Conservation (phyloP, 352 stramenopile species). For the Phytophthora tubulina region DNA sequence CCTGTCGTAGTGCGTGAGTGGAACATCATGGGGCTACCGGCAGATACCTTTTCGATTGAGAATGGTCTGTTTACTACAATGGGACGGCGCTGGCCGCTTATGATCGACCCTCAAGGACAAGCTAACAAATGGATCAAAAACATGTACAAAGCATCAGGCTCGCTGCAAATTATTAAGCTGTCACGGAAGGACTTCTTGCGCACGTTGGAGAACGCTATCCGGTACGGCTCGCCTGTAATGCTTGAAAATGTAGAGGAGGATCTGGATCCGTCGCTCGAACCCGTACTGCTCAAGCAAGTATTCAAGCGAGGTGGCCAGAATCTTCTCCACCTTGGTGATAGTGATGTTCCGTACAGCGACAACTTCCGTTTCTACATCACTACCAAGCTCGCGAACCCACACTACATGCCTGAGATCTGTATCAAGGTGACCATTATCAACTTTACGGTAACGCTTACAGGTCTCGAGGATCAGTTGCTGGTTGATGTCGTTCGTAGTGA, state of each 20-base stretch:
- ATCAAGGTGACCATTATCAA: conserved; percentile 97
- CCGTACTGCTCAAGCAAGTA: conserved; percentile 93
- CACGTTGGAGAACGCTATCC: conserved; percentile 93
- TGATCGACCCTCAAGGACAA: conserved; percentile 96
- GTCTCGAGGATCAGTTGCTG: conserved; percentile 93
- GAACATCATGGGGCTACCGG: conserved; percentile 93
- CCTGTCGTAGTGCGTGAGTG: conserved; percentile 92
- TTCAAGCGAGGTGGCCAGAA: conserved; percentile 94
- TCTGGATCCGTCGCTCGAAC: conserved; percentile 93
- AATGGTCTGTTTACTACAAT: conserved; percentile 94
- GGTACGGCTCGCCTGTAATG: conserved; percentile 92
- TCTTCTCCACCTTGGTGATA: conserved; percentile 92
- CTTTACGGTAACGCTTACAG: conserved; percentile 94
- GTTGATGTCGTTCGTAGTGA: conserved; percentile 94
- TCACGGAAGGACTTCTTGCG: conserved; percentile 93
- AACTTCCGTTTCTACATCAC: conserved; percentile 96
- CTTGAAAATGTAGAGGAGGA: conserved; percentile 96
- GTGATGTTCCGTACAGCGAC: conserved; percentile 93
- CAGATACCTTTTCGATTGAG: conserved; percentile 94
- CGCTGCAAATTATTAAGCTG: conserved; percentile 95
- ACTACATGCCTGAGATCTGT: conserved; percentile 96
- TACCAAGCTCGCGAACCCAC: conserved; percentile 94
- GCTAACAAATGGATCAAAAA: conserved; percentile 96
- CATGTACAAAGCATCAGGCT: conserved; percentile 84
- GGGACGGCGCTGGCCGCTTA: conserved; percentile 92